Conservation (phyloP, 2,329 filamentous ascomycete genomes). For the Zymoseptoria passerinii region DNA sequence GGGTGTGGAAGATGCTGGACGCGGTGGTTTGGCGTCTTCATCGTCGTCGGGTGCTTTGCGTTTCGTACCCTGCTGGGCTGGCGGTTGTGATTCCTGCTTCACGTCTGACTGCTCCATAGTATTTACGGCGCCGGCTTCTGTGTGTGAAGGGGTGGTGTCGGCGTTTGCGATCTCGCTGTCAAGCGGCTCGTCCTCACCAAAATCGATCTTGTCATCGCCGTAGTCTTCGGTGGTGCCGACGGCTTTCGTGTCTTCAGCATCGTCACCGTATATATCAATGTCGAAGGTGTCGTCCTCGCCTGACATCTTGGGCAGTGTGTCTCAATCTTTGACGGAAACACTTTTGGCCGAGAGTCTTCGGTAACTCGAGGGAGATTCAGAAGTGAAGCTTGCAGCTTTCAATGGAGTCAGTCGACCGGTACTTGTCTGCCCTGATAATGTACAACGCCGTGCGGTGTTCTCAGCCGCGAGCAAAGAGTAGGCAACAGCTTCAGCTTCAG, state of each 20-base stretch:
- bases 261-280: slow-evolving; percentile 62
- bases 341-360: not conserved
- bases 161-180: not conserved
- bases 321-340: slow-evolving; percentile 1
- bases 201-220: slow-evolving; percentile 17
- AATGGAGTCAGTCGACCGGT: slow-evolving; percentile 5
- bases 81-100: slow-evolving; percentile 19
- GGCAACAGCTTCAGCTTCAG: slow-evolving; percentile 3
- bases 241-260: slow-evolving; percentile 30
- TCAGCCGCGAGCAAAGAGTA: slow-evolving; percentile 1
- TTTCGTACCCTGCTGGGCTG: slow-evolving; percentile 50
- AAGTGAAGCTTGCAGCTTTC: not conserved
- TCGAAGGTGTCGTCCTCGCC: slow-evolving; percentile 62
- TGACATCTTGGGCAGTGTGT: slow-evolving; percentile 23
- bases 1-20: slow-evolving; percentile 71
- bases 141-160: not conserved
- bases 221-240: slow-evolving; percentile 23
- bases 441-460: slow-evolving; percentile 15
- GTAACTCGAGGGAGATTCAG: not conserved
- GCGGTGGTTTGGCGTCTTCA: slow-evolving; percentile 34
- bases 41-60: slow-evolving; percentile 53
- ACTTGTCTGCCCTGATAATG: slow-evolving; percentile 13
- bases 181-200: slow-evolving; percentile 14
- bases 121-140: not conserved
- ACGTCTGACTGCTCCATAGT: slow-evolving; percentile 3